Conservation (phyloP, 352 stramenopile genomes). For the Globisporangium spiculum region DNA sequence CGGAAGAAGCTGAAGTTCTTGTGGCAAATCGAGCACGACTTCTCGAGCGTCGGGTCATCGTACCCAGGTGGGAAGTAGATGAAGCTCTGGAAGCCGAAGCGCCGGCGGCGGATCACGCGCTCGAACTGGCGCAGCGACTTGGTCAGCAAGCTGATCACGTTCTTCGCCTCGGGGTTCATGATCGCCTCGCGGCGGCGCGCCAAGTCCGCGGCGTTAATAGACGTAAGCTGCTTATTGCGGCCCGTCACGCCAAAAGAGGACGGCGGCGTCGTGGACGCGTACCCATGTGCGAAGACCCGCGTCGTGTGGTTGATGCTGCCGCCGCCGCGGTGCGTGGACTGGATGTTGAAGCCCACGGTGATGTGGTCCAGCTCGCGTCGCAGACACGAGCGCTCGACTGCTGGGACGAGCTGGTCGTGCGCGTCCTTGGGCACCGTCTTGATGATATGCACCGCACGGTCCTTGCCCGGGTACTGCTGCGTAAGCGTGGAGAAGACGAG, state of each 20-base stretch:
- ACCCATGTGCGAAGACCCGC: constrained; percentile 53
- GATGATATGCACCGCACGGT: constrained; percentile 54
- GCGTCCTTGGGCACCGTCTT: constrained; percentile 58
- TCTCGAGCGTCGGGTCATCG: constrained; percentile 23
- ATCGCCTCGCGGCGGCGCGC: constrained; percentile 33
- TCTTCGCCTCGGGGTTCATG: constrained; percentile 61
- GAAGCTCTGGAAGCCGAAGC: constrained; percentile 68
- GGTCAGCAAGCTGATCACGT: constrained; percentile 55
- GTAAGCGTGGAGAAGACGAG: constrained; percentile 51
- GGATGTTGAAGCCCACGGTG: constrained; percentile 56
- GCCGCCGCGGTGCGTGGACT: constrained; percentile 28
- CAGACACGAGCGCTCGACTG: constrained; percentile 48
- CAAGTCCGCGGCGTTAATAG: constrained; percentile 26
- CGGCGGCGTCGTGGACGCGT: constrained; percentile 43
- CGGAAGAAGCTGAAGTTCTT: constrained; percentile 46
- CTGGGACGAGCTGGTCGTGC: constrained; percentile 50
- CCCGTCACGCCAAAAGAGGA: constrained; percentile 30
- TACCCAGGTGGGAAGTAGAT: constrained; percentile 51
- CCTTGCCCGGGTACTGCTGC: constrained; percentile 36
- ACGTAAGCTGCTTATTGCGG: constrained; percentile 1
- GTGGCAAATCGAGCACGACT: constrained; percentile 42
- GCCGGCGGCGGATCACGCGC: constrained; percentile 60
- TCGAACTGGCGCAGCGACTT: constrained; percentile 61
- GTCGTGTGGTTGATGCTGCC: constrained; percentile 35
- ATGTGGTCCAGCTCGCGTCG: constrained; percentile 60